Percentiles rank a stretch among this genome's conserved stretches.
Conservation (phyloP, 2,329 filamentous ascomycete species). For the Diaporthe ampelina region DNA sequence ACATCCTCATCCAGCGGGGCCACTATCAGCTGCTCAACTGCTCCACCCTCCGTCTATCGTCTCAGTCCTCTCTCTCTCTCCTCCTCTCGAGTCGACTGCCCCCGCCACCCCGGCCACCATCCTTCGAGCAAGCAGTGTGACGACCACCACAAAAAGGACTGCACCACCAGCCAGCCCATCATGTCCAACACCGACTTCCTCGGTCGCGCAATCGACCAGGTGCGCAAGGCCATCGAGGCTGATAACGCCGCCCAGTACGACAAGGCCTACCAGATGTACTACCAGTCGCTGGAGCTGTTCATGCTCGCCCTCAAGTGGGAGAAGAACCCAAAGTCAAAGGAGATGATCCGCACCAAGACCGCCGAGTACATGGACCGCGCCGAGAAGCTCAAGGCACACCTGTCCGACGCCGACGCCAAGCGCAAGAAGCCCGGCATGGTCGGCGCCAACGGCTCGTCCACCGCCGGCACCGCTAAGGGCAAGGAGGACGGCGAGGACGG, state of each 20-base stretch:
- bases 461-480: slow-evolving; percentile 73
- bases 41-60: background rate
- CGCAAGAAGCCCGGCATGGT: slow-evolving; percentile 79
- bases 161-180: slow-evolving; percentile 48
- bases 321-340: slow-evolving; percentile 97
- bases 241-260: slow-evolving; percentile 98
- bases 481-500: slow-evolving; percentile 67
- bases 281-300: slow-evolving; percentile 95
- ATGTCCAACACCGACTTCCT: slow-evolving; percentile 99
- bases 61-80: background rate
- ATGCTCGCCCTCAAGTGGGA: slow-evolving; percentile 99
- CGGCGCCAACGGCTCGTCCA: slow-evolving; percentile 78
- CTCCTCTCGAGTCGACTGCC: background rate
- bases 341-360: slow-evolving; percentile 96
- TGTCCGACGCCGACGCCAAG: slow-evolving; percentile 80
- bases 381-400: slow-evolving; percentile 95
- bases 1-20: slow-evolving; percentile 18
- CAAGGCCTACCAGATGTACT: slow-evolving; percentile 96
- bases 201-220: slow-evolving; percentile 94
- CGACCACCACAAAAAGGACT: slow-evolving; percentile 30
- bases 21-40: slow-evolving; percentile 8
- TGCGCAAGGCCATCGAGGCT: slow-evolving; percentile 97
- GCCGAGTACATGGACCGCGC: slow-evolving; percentile 98
- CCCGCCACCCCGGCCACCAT: background rate
- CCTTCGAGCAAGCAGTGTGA: slow-evolving; percentile 31